Percentiles rank a stretch among this genome's conserved stretches.
phyloP scores from a whole-genome alignment of 164 flowering plant species.

The Aristolochia contorta region DNA sequence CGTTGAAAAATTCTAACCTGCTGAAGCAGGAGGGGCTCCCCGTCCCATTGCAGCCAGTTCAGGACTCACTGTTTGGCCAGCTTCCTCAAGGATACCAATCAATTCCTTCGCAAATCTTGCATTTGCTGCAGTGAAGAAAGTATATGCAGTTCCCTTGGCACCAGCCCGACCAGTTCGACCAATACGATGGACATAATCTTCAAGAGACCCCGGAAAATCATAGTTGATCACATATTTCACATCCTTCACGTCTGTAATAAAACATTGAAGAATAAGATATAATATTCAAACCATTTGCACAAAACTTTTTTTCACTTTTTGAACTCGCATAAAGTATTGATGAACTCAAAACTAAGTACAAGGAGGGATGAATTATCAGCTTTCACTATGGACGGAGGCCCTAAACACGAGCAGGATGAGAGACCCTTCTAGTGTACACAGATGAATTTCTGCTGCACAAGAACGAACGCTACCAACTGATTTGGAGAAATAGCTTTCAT shows the following conservation, averaged over 20 bases:
- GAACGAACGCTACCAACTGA: no score
- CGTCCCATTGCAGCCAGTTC: slow-evolving; percentile 94
- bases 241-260: slow-evolving; percentile 84
- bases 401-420: no score
- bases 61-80: slow-evolving; percentile 82
- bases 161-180: slow-evolving; percentile 98
- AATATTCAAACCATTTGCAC: no score
- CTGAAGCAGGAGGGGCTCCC: slow-evolving; percentile 73
- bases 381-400: no score
- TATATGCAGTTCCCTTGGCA: slow-evolving; percentile 93
- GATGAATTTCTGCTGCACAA: no score
- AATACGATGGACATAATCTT: slow-evolving; percentile 95
- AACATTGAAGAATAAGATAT: not conserved
- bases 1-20: no score
- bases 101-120: slow-evolving; percentile 96
- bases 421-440: no score
- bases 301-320: no score
- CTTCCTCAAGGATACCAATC: slow-evolving; percentile 80
- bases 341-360: no score
- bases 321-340: no score
- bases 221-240: slow-evolving; percentile 89
- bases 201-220: slow-evolving; percentile 93
- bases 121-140: slow-evolving; percentile 92
- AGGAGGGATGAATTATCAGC: no score
- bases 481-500: no score